Evolutionary conservation across 257 asterid genomes (phyloP).

Genomic region (Capsicum pubescens): DNA sequence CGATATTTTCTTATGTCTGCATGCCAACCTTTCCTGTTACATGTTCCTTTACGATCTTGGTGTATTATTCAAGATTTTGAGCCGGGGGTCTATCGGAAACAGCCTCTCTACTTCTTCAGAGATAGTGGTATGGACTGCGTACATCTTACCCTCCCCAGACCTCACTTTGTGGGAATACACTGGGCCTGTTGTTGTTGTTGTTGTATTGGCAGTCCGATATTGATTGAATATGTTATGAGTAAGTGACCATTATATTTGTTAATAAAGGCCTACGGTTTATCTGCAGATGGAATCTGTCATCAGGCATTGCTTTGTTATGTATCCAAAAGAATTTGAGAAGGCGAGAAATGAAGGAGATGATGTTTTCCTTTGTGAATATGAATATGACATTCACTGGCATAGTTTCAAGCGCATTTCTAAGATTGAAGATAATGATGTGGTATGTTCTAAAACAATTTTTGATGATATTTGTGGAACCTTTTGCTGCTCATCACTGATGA

Average conservation of each 20-base stretch:
- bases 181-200: no score
- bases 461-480: not conserved
- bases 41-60: no score
- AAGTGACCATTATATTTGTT: not conserved
- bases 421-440: slow-evolving; percentile 58
- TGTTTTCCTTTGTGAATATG: slow-evolving; percentile 91
- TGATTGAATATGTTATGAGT: not conserved
- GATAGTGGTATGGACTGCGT: no score
- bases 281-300: slow-evolving; percentile 80
- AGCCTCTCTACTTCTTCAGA: no score
- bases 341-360: slow-evolving; percentile 86
- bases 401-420: slow-evolving; percentile 90
- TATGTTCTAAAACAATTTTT: slow-evolving; percentile 35
- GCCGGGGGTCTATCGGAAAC: no score
- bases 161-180: no score
- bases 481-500: slow-evolving; percentile 27
- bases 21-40: no score
- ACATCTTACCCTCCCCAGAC: no score
- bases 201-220: not conserved
- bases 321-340: slow-evolving; percentile 66
- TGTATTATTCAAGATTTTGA: no score
- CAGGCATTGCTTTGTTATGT: slow-evolving; percentile 81
- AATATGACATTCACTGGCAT: slow-evolving; percentile 77
- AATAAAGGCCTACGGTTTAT: slow-evolving; percentile 22
- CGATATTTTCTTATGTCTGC: no score